phyloP scores from a whole-genome alignment of 176 grass and related monocot species.

The Echinochloa phyllopogon region DNA sequence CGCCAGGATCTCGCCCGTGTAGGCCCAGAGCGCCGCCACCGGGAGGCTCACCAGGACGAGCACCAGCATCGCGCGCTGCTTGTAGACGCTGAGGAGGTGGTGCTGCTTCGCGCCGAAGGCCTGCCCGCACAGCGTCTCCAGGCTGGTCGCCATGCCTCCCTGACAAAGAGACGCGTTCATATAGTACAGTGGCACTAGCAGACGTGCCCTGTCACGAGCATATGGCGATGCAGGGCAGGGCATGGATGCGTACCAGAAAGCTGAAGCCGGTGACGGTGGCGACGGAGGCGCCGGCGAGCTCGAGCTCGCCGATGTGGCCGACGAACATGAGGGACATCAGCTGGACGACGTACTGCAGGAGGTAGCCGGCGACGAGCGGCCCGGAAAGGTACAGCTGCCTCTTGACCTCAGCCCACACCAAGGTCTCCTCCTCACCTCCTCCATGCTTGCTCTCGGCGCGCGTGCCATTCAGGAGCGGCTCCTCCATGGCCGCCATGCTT shows the following conservation, averaged over 20 bases:
- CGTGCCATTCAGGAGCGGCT: background rate
- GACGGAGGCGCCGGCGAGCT: slow-evolving; percentile 8
- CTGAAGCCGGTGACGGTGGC: slow-evolving; percentile 9
- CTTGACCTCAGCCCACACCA: slow-evolving; percentile 1
- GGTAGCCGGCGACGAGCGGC: background rate
- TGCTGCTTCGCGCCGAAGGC: background rate
- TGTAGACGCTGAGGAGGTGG: background rate
- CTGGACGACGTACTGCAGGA: background rate
- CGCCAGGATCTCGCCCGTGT: background rate
- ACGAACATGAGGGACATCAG: background rate
- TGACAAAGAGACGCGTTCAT: background rate
- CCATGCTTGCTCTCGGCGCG: background rate
- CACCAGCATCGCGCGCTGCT: background rate
- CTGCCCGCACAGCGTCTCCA: background rate
- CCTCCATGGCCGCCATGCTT: background rate
- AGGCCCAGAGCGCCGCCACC: background rate
- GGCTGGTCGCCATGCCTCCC: background rate
- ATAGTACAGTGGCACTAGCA: background rate
- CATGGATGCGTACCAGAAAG: background rate
- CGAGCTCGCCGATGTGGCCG: slow-evolving; percentile 4
- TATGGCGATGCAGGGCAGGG: background rate
- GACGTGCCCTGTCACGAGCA: background rate
- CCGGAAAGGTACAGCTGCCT: background rate
- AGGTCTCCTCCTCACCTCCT: background rate
- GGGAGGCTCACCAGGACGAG: background rate